Base-by-base conservation (phyloP, 495 filamentous ascomycete species). In the Penicillium pulvis region DNA sequence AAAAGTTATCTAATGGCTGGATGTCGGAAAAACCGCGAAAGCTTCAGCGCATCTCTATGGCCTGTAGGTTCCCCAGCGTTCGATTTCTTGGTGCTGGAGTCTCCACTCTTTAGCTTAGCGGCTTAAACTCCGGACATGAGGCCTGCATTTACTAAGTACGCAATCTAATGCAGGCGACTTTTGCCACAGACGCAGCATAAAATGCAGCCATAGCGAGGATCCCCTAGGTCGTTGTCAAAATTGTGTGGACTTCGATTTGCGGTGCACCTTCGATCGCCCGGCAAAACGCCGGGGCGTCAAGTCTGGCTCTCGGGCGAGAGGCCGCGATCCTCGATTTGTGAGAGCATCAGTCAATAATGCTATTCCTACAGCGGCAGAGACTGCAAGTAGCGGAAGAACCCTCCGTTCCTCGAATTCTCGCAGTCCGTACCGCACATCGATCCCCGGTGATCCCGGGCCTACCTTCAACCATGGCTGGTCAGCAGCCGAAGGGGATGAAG, bases 181-280 rank as follows among this genome's bases (percentile, higher is more conserved):
- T 59, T 71, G 68, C 62, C 67, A 71, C 52, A 56, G 60, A 48
- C 68, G 68, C 61, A 71, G 68, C 53, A 71, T 70, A 23, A 69
- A 65, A 48, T 71, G 68, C 53, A 60, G 64, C 47, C 36, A 33
- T 28, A 63, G 66, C 33, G 61, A 63, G 30, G 66, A 65, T 16
- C 26, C 57, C 19, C 51, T 67, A 57, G 68, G 64, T 17, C 58
- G 68, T 12, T 71, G 68, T 48, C 63, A 70, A 46, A 71, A 71
- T 50, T 93, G 90, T 63, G 76, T 75, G 17, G 82, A 85, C 35
- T 82, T 93, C 43, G 79, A 87, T 46, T 87, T 91, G 23, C 83
- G 87, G 31, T 93, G 90, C 68, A 92, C 88, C 48, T 90, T 87
- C 66, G 76, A 86, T 46, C 75, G 90, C 52, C 85, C 85, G 20